Percentiles rank a stretch among this genome's conserved stretches.
phyloP scores from a whole-genome alignment of 1,139 yeast species.

The Blastobotrys arbuscula region DNA sequence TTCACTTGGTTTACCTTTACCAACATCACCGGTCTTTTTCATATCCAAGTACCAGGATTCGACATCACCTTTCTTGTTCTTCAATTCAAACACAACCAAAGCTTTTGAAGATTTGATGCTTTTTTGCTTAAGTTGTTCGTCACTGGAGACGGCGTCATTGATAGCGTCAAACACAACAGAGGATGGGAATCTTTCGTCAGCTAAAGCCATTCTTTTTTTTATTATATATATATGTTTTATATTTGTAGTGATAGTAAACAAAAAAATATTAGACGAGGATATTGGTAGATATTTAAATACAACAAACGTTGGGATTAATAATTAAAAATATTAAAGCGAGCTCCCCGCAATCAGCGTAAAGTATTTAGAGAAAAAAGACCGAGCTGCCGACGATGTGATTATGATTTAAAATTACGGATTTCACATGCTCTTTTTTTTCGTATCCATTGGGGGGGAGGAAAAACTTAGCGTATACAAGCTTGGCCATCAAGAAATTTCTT shows the following conservation, averaged over 20 bases:
- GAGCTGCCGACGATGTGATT: not conserved
- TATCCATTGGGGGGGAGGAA: not conserved
- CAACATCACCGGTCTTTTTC: conserved; percentile 55
- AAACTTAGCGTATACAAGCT: too few relatives aligned
- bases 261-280: not conserved
- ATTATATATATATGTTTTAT: not conserved
- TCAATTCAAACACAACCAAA: conserved; percentile 60
- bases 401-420: not conserved
- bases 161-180: conserved; percentile 38
- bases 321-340: not conserved
- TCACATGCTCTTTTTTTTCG: not conserved
- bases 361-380: not conserved
- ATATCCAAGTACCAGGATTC: conserved; percentile 69
- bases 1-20: conserved; percentile 42
- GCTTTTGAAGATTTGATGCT: conserved; percentile 50
- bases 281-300: not conserved
- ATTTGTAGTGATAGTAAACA: not conserved
- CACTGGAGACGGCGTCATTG: conserved; percentile 27
- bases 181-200: conserved; percentile 33
- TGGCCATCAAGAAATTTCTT: too few relatives aligned
- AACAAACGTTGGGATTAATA: not conserved
- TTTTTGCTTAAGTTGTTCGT: conserved; percentile 31
- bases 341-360: not conserved
- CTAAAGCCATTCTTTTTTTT: not conserved
- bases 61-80: conserved; percentile 60